These are phyloP conservation scores for Exophiala mesophila DNA, from an alignment of 2,329 filamentous ascomycete genomes.

Conservation along the genomic window DNA sequence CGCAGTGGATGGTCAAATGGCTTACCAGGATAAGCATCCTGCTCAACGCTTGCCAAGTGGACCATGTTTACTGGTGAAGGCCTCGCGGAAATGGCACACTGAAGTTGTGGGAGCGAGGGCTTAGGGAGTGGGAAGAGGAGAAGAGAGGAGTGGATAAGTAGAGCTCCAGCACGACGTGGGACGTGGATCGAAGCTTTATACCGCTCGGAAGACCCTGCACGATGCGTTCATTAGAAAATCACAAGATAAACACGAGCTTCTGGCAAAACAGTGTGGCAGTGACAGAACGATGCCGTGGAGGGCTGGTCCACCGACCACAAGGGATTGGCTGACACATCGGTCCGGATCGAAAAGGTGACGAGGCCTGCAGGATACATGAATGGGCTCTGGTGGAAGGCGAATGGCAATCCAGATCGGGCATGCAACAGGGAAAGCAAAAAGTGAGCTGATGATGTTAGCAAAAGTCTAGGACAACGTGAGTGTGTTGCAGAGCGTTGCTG, in stretches of 20 bases:
- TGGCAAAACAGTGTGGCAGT: neutral
- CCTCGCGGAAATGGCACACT: too few relatives aligned
- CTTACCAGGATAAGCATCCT: constrained; percentile 26
- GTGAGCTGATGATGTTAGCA: neutral
- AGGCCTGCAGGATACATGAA: neutral
- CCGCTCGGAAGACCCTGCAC: too few relatives aligned
- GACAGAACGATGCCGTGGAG: too few relatives aligned
- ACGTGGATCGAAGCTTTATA: neutral
- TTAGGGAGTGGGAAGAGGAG: too few relatives aligned
- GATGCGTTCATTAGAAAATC: neutral
- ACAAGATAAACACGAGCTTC: neutral
- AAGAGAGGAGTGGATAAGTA: neutral
- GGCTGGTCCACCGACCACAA: neutral
- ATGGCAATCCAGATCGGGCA: neutral
- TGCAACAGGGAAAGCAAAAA: neutral
- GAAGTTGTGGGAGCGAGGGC: constrained; percentile 3
- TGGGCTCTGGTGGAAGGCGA: neutral
- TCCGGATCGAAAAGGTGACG: neutral
- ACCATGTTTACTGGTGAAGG: constrained; percentile 34
- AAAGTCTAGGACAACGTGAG: too few relatives aligned
- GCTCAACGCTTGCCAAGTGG: constrained; percentile 37
- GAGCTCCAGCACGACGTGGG: too few relatives aligned
- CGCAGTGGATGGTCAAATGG: constrained; percentile 12
- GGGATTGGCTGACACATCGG: neutral
- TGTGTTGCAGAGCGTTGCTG: too few relatives aligned